A percentile compares a stretch with the other conserved stretches of the same genome.
phyloP scores from a whole-genome alignment of 2,329 filamentous ascomycete species.

The Botryotinia calthae region DNA sequence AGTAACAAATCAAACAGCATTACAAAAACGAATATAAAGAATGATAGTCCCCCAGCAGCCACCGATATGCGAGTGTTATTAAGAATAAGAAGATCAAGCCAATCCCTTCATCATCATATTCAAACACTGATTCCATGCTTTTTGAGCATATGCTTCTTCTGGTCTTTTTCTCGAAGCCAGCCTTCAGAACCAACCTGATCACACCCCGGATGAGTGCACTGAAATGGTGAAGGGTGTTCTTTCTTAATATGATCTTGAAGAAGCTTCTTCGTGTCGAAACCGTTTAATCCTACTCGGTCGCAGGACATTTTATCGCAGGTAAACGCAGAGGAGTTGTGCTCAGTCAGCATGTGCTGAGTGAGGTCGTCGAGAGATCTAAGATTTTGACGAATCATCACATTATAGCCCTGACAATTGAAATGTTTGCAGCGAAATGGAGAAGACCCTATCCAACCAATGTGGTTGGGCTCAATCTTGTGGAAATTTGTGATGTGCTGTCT shows the following conservation, averaged over 20 bases:
- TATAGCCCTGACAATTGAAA: fast-evolving
- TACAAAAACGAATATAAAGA: background rate
- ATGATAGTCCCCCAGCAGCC: background rate
- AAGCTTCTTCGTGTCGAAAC: slow-evolving; percentile 15
- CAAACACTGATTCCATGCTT: background rate
- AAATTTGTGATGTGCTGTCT: background rate
- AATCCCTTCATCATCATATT: too few species aligned
- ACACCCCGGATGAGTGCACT: slow-evolving; percentile 25
- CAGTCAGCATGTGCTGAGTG: background rate
- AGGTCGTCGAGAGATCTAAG: background rate
- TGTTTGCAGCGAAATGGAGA: background rate
- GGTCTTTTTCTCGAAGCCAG: slow-evolving; percentile 24
- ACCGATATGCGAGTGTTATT: background rate
- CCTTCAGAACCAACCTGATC: slow-evolving; percentile 27
- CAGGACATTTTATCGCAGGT: background rate
- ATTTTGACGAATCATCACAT: fast-evolving
- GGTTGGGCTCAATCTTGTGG: background rate
- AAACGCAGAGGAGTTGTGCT: slow-evolving; percentile 7
- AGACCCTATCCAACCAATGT: fast-evolving
- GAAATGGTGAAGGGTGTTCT: slow-evolving; percentile 25
- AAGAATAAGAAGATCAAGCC: too few species aligned
- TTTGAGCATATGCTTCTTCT: slow-evolving; percentile 25
- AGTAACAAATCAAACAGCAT: background rate
- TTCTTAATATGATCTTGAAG: slow-evolving; percentile 25
- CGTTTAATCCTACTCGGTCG: slow-evolving; percentile 11